Conservation (phyloP, 2,329 filamentous ascomycete species). For the Westerdykella sp. region DNA sequence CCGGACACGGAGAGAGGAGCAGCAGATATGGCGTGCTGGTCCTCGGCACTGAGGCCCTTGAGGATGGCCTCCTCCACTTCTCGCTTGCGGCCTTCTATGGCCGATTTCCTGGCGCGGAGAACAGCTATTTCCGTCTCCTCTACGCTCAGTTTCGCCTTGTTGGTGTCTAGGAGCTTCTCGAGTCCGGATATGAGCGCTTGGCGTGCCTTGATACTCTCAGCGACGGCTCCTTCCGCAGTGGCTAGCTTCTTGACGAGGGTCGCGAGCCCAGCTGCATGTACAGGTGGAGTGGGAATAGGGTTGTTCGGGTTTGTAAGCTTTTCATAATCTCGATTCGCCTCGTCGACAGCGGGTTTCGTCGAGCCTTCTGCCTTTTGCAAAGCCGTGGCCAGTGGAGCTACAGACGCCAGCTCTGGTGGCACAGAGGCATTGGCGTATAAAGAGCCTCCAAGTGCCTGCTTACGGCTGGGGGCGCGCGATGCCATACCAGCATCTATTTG, state of each 20-base stretch:
- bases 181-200: conserved; percentile 70
- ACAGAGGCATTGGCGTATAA: conserved; percentile 60
- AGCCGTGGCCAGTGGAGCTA: conserved; percentile 68
- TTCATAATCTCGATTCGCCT: conserved; percentile 74
- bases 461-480: conserved; percentile 55
- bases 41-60: conserved; percentile 64
- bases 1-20: conserved; percentile 25
- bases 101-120: conserved; percentile 59
- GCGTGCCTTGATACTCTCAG: conserved; percentile 82
- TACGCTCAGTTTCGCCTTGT: conserved; percentile 60
- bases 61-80: conserved; percentile 91
- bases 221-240: conserved; percentile 80
- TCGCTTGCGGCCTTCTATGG: conserved; percentile 75
- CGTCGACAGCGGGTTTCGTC: conserved; percentile 59
- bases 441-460: conserved; percentile 58
- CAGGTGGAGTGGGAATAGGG: conserved; percentile 70
- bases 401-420: conserved; percentile 68
- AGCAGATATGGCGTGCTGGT: conserved; percentile 44
- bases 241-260: conserved; percentile 85
- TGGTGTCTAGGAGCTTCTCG: conserved; percentile 72
- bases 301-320: conserved; percentile 70
- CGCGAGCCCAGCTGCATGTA: conserved; percentile 84
- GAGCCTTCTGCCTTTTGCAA: conserved; percentile 66
- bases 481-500: conserved; percentile 70
- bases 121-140: conserved; percentile 64